Conservation (phyloP, 2,329 filamentous ascomycete genomes). For the Epichloe amarillans region DNA sequence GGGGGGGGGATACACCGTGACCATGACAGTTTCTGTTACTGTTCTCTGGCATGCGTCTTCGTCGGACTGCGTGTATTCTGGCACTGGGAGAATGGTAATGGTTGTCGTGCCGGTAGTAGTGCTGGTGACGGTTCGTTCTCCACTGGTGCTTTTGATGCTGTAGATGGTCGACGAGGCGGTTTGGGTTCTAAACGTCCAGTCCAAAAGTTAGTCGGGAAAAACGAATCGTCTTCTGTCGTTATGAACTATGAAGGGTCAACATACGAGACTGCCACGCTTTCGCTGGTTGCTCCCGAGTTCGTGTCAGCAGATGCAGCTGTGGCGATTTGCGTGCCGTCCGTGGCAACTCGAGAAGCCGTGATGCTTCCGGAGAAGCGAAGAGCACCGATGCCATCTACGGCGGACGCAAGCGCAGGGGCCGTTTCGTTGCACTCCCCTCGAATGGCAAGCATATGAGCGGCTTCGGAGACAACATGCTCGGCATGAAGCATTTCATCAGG, state of each 20-base stretch:
- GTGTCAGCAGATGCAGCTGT: background rate
- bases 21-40: conserved; percentile 5
- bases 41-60: conserved; percentile 6
- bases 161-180: conserved; percentile 22
- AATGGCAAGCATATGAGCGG: conserved; percentile 11
- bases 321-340: conserved; percentile 1
- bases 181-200: conserved; percentile 16
- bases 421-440: conserved; percentile 11
- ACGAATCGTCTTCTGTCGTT: background rate
- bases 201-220: background rate
- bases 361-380: conserved; percentile 7
- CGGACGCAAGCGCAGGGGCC: conserved; percentile 2
- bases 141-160: conserved; percentile 6
- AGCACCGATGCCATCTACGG: conserved; percentile 7
- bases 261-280: conserved; percentile 23
- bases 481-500: conserved; percentile 9
- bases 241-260: conserved; percentile 3
- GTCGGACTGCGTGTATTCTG: conserved; percentile 14
- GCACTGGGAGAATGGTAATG: conserved; percentile 10
- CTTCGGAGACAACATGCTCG: conserved; percentile 9
- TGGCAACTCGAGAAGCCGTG: conserved; percentile 4
- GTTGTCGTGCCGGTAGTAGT: conserved; percentile 12
- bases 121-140: conserved; percentile 7
- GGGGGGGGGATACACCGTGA: conserved; percentile 6
- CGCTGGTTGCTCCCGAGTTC: conserved; percentile 2